A percentile compares a stretch with the other conserved stretches of the same genome.
Conservation (phyloP, 2,329 filamentous ascomycete species). For the Cytospora piceicola region DNA sequence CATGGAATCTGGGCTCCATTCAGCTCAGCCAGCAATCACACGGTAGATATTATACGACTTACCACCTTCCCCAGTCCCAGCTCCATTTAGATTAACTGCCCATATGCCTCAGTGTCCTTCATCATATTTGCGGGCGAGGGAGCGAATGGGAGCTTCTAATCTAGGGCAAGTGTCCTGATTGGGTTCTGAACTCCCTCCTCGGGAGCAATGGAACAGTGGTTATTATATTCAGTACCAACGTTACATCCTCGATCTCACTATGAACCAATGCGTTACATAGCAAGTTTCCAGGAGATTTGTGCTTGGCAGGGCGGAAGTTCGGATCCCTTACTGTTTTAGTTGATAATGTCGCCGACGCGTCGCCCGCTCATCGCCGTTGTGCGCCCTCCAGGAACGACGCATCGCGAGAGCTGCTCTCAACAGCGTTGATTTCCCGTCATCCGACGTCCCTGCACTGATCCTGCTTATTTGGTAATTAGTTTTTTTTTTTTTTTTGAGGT, state of each 20-base stretch:
- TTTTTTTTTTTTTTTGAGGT: too few relatives aligned
- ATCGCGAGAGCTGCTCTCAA: too few relatives aligned
- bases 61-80: slow-evolving; percentile 8
- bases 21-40: neutral
- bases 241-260: neutral
- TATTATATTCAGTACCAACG: neutral
- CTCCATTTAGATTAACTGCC: slow-evolving; percentile 7
- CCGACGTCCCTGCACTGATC: too few relatives aligned
- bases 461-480: too few relatives aligned
- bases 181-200: slow-evolving; percentile 1
- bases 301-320: neutral
- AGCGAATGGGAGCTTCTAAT: slow-evolving; percentile 9
- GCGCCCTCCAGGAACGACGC: too few relatives aligned
- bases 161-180: slow-evolving; percentile 18
- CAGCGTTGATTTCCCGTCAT: too few relatives aligned
- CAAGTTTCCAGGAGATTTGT: neutral
- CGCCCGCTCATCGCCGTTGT: too few relatives aligned
- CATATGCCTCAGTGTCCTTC: slow-evolving; percentile 6
- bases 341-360: too few relatives aligned
- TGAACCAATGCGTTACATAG: neutral
- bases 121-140: neutral
- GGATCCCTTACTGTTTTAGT: neutral
- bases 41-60: neutral
- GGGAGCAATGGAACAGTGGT: neutral
- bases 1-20: neutral